Base-by-base conservation (phyloP, 208 protist species). In the Acanthamoeba lenticulata region DNA sequence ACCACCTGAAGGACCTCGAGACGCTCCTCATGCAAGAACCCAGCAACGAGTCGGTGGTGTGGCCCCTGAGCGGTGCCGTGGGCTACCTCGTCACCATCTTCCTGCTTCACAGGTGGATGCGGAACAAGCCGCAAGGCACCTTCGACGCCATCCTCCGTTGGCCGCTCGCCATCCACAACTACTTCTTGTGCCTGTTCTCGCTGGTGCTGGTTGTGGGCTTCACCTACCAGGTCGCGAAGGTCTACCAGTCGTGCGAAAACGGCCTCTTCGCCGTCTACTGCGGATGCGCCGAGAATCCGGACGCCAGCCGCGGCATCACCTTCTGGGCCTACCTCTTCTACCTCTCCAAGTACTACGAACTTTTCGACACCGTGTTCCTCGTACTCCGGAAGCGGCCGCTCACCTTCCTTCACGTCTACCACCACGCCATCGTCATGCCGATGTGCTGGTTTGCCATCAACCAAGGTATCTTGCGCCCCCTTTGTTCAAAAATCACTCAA, bases 281-380 rank as follows among this genome's bases (percentile, higher is more conserved):
- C 65, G 65, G 65, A 6, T 74, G 65, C 65, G 1, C 19, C 65
- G 65, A 34, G 32, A 29, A 21, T 9, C 65, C n/a, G 32, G 65
- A 74, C n/a, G 11, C 3, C 15, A 74, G 36, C 36, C 19, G 19
- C 11, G n/a, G 11, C 29, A 6, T 74, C 27, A 40, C 32, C 32
- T 74, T 42, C 65, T 74, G 65, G 65, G 65, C 65, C 65, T 74
- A 74, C 65, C 65, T 74, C 65, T 94, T 94, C 60, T 60, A 44
- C 60, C 60, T 69, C 57, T 79, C 55, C 92, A 94, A 94, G 92
- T 94, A 90, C 77, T 90, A 72, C n/a, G 92, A 94, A 29, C 62
- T 94, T 13, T 38, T 94, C 49, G 92, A 94, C 52, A 94, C 92
- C n/a, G 45, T 94, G 44, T 74, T 94, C 40, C 92, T 94, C n/a